phyloP scores from a whole-genome alignment of 2,329 filamentous ascomycete species.

The Botrytis hyacinthi region DNA sequence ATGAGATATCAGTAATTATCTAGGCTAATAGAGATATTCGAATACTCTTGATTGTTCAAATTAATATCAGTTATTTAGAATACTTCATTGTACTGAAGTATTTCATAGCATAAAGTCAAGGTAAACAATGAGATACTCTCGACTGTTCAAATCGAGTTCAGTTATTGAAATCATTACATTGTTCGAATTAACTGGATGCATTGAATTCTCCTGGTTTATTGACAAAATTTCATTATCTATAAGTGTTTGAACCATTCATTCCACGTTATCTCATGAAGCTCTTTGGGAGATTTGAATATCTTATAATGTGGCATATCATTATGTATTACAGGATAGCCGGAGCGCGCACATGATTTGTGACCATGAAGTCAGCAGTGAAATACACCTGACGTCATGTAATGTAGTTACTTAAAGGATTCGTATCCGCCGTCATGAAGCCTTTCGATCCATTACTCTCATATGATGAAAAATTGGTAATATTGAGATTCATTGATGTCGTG shows the following conservation, averaged over 20 bases:
- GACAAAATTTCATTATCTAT: rapidly evolving
- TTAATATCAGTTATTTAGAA: not conserved
- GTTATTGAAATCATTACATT: not conserved
- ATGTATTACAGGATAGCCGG: not conserved
- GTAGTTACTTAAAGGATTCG: not conserved
- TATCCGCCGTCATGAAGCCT: not conserved
- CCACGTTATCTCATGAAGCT: rapidly evolving
- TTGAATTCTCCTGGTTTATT: no score
- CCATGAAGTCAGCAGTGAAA: no score
- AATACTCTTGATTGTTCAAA: rapidly evolving
- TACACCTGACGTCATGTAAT: not conserved
- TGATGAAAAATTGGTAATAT: rapidly evolving
- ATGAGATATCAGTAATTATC: no score
- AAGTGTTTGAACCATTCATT: rapidly evolving
- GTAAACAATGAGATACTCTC: rapidly evolving
- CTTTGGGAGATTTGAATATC: rapidly evolving
- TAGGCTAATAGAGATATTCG: no score
- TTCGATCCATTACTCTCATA: not conserved
- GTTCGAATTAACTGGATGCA: no score
- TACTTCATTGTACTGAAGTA: rapidly evolving
- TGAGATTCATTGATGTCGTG: not conserved
- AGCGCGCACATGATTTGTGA: no score
- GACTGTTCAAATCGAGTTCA: no score
- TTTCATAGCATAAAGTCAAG: rapidly evolving
- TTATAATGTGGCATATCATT: not conserved